Percentiles rank a stretch among this genome's conserved stretches.
phyloP scores from a whole-genome alignment of 805 yeast species.

The Lipomyces sp. region DNA sequence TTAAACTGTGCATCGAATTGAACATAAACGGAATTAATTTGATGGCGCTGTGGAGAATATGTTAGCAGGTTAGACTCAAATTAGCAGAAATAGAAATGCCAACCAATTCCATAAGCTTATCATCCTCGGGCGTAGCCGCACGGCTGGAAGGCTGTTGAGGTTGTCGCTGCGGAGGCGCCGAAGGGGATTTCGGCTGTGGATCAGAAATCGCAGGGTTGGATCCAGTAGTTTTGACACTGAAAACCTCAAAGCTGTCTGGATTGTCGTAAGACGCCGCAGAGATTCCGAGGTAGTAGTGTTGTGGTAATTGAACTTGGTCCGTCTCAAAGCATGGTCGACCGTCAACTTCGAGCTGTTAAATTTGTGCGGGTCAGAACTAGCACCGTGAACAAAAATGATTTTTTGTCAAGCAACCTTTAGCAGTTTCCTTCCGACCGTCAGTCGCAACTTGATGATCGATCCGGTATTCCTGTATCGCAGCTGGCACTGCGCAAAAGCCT shows the following conservation, averaged over 20 bases:
- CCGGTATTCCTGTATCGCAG: slow-evolving; percentile 39
- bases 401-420: slow-evolving; percentile 25
- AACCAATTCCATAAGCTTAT: slow-evolving; percentile 3
- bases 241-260: slow-evolving; percentile 28
- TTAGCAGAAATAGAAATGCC: background rate
- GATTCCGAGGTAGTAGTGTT: slow-evolving; percentile 37
- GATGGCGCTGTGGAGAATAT: background rate
- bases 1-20: background rate
- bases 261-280: slow-evolving; percentile 34
- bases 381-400: background rate
- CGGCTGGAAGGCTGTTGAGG: background rate
- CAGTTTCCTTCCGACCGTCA: slow-evolving; percentile 36
- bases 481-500: slow-evolving; percentile 40
- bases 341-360: slow-evolving; percentile 38
- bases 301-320: slow-evolving; percentile 37
- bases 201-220: background rate
- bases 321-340: slow-evolving; percentile 40
- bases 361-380: background rate
- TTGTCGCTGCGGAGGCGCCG: slow-evolving; percentile 5
- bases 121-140: background rate
- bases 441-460: slow-evolving; percentile 33
- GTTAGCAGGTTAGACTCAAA: background rate
- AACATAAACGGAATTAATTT: background rate
- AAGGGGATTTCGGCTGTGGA: background rate
- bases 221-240: slow-evolving; percentile 19